Base-by-base conservation (phyloP, 371 early-diverging fungal species). In the Actinomucor elegans region DNA sequence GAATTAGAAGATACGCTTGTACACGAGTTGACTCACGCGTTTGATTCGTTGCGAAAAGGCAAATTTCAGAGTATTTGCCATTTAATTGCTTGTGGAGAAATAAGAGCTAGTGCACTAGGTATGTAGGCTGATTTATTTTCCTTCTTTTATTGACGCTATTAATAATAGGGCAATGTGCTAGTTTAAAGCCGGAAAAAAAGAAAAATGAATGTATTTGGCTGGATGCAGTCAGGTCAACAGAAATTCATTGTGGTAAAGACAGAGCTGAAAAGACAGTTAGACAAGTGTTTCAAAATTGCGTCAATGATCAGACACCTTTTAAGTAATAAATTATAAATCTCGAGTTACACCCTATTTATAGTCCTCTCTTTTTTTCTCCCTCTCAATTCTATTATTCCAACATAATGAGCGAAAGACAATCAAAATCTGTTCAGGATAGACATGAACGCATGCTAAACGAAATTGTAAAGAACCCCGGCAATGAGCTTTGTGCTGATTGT, bases 401-500 rank as follows among this genome's bases (percentile, higher is more conserved):
- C 5, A n/a, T n/a, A n/a, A 72, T 72, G 76, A 40, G 71, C 24
- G 73, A 66, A 55, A 63, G 65, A 47, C 77, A 73, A 46, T 69
- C 73, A 41, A 77, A 71, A 44, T 54, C 68, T 10, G 65, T 63
- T 4, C 75, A 77, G 60, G 71, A 67, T 27, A 58, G 69, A 23
- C 70, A 77, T 61, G 86, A 84, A 57, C 80, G 83, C 38, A 77
- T 89, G 35, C 79, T 94, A 8, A 59, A 69, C 18, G 91, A 91
- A 34, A 64, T 93, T 24, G 75, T 85, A 17, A 87, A 84, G 55
- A 66, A 83, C 21, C 89, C 89, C 0, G 91, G 81, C 55, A 94
- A 94, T 57, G 80, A 83, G 41, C 68, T 63, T 12, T 94, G 94
- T 61, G 93, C 92, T 33, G 93, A 93, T 66, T 94, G 94, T 66